Evolutionary conservation across 108 stramenopile species (phyloP), one percentile per base, ranked within the genome.

Genomic region (Ochromonas danica): DNA sequence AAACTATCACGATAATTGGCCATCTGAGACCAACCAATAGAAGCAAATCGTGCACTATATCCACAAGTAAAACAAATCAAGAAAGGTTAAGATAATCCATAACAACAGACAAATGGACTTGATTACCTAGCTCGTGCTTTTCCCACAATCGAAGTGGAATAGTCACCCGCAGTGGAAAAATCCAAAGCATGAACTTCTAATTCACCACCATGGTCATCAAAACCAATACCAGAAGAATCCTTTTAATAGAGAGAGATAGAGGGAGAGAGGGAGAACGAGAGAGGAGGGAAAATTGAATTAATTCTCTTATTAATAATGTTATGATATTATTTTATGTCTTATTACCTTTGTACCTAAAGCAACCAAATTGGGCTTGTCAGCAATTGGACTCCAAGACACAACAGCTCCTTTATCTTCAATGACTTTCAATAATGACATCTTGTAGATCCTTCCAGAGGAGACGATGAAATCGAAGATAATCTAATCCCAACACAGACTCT

Each of bases 131-230:
- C 84, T 67, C 35, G 3, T 35, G 31, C 28, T 89, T 91, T 27
- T 89, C 93, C 70, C 93, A 75, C 39, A 92, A 43, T 0, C 61
- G 85, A 3, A 89, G 88, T 28, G 78, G 41, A 0, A 61, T 79
- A 67, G 42, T 85, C 77, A 39, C 40, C 39, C 43, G 39, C 1
- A 22, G 78, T 61, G 63, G 71, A 61, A 40, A 90, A 82, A 78
- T 83, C 88, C 60, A 95, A 74, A 79, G 88, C 88, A 84, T 95
- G 94, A 3, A 97, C 65, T 79, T 95, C 94, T 25, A 97, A 78
- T 78, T 92, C 91, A 2, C 95, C 95, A 3, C 97, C 95, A 71
- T 94, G 92, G 79, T 95, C 95, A 71, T 98, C 97, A 83, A 96
- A 98, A 61, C 87, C 88, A 6, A 39, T 27, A 17, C 81, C 86